These are phyloP conservation scores for Phytophthora pini DNA, from an alignment of 352 stramenopile species.

Conservation along the genomic window DNA sequence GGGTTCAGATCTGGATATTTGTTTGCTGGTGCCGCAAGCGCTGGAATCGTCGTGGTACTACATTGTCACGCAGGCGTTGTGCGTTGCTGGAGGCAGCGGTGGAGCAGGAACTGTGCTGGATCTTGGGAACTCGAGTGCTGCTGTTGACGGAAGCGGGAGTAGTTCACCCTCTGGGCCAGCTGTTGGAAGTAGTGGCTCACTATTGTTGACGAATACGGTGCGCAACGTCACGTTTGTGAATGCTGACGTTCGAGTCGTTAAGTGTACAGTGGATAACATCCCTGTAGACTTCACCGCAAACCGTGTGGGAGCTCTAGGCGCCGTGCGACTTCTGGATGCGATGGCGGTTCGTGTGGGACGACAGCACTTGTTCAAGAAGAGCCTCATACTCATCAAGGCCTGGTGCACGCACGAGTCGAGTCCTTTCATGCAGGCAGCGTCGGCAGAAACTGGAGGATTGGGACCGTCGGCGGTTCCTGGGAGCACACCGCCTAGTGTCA, in stretches of 20 bases:
- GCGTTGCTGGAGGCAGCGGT: slow-evolving; percentile 57
- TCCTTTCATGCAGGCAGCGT: slow-evolving; percentile 53
- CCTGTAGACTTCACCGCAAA: slow-evolving; percentile 91
- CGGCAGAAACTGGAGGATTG: slow-evolving; percentile 20
- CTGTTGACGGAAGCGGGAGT: slow-evolving; percentile 25
- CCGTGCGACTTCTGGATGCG: slow-evolving; percentile 84
- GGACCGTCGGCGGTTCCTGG: slow-evolving; percentile 17
- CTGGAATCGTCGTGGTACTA: slow-evolving; percentile 90
- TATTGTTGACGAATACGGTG: slow-evolving; percentile 64
- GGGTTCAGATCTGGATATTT: slow-evolving; percentile 87
- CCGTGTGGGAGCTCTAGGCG: slow-evolving; percentile 78
- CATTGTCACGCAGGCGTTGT: slow-evolving; percentile 84
- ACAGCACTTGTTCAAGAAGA: slow-evolving; percentile 90
- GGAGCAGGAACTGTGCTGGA: slow-evolving; percentile 40
- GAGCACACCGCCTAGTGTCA: slow-evolving; percentile 55
- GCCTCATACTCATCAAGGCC: slow-evolving; percentile 89
- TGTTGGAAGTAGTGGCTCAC: slow-evolving; percentile 8
- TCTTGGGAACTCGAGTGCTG: slow-evolving; percentile 17
- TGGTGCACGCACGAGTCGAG: slow-evolving; percentile 91
- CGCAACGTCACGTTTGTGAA: slow-evolving; percentile 93
- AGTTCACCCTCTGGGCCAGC: slow-evolving; percentile 24
- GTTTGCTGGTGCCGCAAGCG: slow-evolving; percentile 78
- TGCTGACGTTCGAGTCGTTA: slow-evolving; percentile 87
- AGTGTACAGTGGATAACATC: slow-evolving; percentile 93
- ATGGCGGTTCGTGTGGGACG: slow-evolving; percentile 80